Conservation (phyloP, 2,329 filamentous ascomycete genomes). For the Aspergillus terreus region DNA sequence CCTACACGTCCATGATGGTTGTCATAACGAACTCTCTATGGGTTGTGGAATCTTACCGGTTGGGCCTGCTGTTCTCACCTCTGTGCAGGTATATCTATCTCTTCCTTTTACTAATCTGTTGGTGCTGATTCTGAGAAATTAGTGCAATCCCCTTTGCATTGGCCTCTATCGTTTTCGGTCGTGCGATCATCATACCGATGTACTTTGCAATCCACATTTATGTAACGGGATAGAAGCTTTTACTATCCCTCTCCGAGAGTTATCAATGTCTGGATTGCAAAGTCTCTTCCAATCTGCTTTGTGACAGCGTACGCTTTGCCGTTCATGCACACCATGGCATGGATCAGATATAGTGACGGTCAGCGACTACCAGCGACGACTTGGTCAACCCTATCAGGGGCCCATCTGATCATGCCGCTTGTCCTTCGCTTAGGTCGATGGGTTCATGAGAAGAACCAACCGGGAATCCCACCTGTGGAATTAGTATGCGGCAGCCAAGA, state of each 20-base stretch:
- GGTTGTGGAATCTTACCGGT: background rate
- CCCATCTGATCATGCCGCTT: background rate
- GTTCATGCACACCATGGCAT: background rate
- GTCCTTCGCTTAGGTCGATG: background rate
- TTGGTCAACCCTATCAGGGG: background rate
- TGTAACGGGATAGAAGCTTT: conserved; percentile 2
- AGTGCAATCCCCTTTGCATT: conserved; percentile 7
- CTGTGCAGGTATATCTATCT: background rate
- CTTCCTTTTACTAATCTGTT: background rate
- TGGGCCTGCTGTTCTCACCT: background rate
- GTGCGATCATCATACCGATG: conserved; percentile 1
- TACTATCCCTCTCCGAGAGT: conserved; percentile 11
- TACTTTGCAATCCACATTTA: conserved; percentile 10
- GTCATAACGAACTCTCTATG: background rate
- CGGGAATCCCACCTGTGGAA: background rate
- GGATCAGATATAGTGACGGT: no score
- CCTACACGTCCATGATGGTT: background rate
- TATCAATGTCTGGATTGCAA: conserved; percentile 3
- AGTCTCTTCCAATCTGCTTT: conserved; percentile 3
- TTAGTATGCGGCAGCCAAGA: conserved; percentile 1
- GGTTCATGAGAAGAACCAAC: background rate
- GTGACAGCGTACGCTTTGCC: conserved; percentile 4
- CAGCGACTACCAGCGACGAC: no score
- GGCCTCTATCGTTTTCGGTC: background rate
- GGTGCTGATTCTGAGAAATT: background rate